These are phyloP conservation scores for Picochlorum sp. DNA, from an alignment of 139 green algal genomes.

Conservation along the genomic window DNA sequence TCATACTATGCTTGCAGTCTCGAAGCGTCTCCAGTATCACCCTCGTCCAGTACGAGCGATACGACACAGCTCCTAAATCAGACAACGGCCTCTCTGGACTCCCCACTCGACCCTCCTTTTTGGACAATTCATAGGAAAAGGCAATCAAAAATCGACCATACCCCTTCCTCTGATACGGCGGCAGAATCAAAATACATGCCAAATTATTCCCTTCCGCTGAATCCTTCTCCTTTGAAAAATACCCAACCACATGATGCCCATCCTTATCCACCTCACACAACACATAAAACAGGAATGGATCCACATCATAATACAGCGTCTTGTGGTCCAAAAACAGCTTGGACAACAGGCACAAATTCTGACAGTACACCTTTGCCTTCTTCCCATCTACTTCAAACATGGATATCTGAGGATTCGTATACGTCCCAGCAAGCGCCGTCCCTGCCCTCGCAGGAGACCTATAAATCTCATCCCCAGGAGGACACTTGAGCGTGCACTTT, in stretches of 20 bases:
- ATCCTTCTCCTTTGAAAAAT: conserved; percentile 89
- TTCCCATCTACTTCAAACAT: conserved; percentile 79
- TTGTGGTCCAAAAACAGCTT: conserved; percentile 99
- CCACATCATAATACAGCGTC: conserved; percentile 99
- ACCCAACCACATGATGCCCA: conserved; percentile 92
- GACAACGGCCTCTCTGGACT: conserved; percentile 93
- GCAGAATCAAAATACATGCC: conserved; percentile 97
- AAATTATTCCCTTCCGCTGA: conserved; percentile 93
- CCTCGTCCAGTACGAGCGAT: conserved; percentile 94
- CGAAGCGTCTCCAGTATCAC: conserved; percentile 79
- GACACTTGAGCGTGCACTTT: conserved; percentile 41
- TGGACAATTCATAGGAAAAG: conserved; percentile 96
- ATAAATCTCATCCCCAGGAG: conserved; percentile 83
- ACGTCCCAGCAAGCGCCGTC: conserved; percentile 34
- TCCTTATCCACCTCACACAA: conserved; percentile 88
- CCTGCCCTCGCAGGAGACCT: conserved; percentile 28
- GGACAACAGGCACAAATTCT: conserved; percentile 96
- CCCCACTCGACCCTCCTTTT: conserved; percentile 81
- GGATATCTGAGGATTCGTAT: conserved; percentile 40
- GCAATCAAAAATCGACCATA: conserved; percentile 98
- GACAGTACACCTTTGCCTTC: conserved; percentile 68
- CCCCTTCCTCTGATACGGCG: conserved; percentile 94
- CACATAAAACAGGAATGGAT: conserved; percentile 99
- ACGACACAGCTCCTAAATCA: conserved; percentile 88
- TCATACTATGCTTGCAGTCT: conserved; percentile 58